Conservation (phyloP, 352 stramenopile species). For the Pythium rishiriense region DNA sequence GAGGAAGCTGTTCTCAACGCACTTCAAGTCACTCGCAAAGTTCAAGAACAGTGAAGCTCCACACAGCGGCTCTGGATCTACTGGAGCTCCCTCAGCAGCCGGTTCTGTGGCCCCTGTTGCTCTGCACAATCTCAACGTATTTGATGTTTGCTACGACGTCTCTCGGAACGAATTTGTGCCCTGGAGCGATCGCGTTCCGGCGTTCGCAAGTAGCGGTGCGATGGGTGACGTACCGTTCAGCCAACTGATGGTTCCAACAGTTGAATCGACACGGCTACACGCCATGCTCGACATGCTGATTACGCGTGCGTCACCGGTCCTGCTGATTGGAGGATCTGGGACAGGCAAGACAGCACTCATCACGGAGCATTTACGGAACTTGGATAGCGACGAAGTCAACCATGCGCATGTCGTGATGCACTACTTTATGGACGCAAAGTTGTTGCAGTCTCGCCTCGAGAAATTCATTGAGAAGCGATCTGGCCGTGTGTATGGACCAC, state of each 20-base stretch:
- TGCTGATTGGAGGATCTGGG: slow-evolving; percentile 82
- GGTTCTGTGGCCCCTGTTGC: not conserved
- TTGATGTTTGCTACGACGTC: slow-evolving; percentile 82
- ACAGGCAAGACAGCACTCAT: slow-evolving; percentile 86
- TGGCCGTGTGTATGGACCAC: slow-evolving; percentile 81
- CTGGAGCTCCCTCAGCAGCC: not conserved
- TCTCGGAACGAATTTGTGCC: slow-evolving; percentile 70
- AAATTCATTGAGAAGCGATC: slow-evolving; percentile 85
- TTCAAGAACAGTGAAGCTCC: slow-evolving; percentile 46
- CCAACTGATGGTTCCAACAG: slow-evolving; percentile 70
- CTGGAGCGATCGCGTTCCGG: slow-evolving; percentile 72
- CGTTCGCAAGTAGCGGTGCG: slow-evolving; percentile 16
- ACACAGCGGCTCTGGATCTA: not conserved
- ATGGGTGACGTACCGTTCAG: slow-evolving; percentile 55
- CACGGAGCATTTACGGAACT: slow-evolving; percentile 60
- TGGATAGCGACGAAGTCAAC: slow-evolving; percentile 55
- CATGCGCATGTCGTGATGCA: slow-evolving; percentile 76
- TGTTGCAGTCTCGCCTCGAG: slow-evolving; percentile 81
- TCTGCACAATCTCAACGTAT: slow-evolving; percentile 42
- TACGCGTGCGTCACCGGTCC: slow-evolving; percentile 41
- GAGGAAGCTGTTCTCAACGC: slow-evolving; percentile 52
- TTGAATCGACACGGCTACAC: slow-evolving; percentile 73
- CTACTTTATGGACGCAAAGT: slow-evolving; percentile 85
- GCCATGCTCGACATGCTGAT: slow-evolving; percentile 65
- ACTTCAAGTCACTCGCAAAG: slow-evolving; percentile 69